Conservation (phyloP, 1,284 basidiomycete genomes). For the Gomphus bonarii region DNA sequence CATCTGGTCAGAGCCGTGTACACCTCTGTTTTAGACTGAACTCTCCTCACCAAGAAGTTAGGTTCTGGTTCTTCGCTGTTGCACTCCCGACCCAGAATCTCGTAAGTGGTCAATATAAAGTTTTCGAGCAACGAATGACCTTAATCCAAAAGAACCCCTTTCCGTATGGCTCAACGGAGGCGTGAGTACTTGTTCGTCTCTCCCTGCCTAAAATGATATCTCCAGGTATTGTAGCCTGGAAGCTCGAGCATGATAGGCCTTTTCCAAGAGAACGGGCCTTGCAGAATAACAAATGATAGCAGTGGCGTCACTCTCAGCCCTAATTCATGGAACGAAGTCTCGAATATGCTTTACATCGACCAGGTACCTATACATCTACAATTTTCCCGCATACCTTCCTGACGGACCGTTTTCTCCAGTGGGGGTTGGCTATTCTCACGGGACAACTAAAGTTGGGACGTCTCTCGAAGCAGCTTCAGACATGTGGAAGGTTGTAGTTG, state of each 20-base stretch:
- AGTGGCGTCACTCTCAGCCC: constrained; percentile 42
- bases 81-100: constrained; percentile 19
- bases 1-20: no score
- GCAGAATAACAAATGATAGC: constrained; percentile 49
- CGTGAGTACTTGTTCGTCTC: constrained; percentile 24
- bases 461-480: constrained; percentile 45
- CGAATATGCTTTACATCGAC: constrained; percentile 49
- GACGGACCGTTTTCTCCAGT: constrained; percentile 18
- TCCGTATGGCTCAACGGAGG: constrained; percentile 59
- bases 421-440: constrained; percentile 52
- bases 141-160: constrained; percentile 43
- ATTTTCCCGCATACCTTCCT: neutral
- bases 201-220: neutral
- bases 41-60: no score
- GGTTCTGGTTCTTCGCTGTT: constrained; percentile 59
- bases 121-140: constrained; percentile 13
- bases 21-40: no score
- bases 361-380: constrained; percentile 17
- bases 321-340: constrained; percentile 53
- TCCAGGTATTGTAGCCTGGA: constrained; percentile 34
- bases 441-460: constrained; percentile 36
- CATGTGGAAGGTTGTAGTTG: constrained; percentile 31
- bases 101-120: neutral
- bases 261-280: constrained; percentile 56
- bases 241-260: constrained; percentile 59